Base-by-base conservation (phyloP, 192 early-diverging fungal species). In the Dispira parvispora region DNA sequence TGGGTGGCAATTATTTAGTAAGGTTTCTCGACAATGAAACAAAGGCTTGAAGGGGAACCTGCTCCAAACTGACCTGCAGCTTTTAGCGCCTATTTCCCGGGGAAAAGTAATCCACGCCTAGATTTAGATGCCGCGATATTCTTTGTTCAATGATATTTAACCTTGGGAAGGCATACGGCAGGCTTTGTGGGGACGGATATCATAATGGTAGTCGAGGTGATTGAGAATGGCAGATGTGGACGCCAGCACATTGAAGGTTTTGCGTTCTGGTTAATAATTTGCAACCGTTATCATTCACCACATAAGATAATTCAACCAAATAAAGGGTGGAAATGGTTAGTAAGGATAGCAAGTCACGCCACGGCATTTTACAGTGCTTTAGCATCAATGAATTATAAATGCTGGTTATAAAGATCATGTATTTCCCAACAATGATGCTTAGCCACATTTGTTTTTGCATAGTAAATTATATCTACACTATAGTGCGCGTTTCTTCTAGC, bases 201-300 rank as follows among this genome's bases (percentile, higher is more conserved):
- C 74, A 55, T 82, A 82, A 62, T 77, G 45, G 60, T 76, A 72
- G 46, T 84, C 68, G 14, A 98, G 67, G 62, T 91, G 87, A 64
- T 95, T 88, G 8, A 94, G 49, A 23, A 94, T 78, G 1, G 84
- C 86, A 0, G 92, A 83, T 3, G 82, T 79, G 13, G 84, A 84
- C 8, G 85, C 74, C 52, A 95, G 70, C 23, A 78, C 77, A 68
- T 98, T 95, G 68, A 98, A 95, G n/a, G 83, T 83, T 69, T 84
- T 87, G 49, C 86, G 82, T 62, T 98, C 88, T 46, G 63, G 67
- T 14, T 18, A 55, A 14, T 26, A 27, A 38, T 38, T 38, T 1
- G 6, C 32, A 38, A 38, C 32, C 32, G 6, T 6, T 6, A 38
- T 38, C 32, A 38, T 38, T 38, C 32, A 38, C 32, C 32, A 18